A percentile compares a stretch with the other conserved stretches of the same genome.
Evolutionary conservation across 169 alveolate species (phyloP).

Genomic region (Plasmodium gallinaceum): DNA sequence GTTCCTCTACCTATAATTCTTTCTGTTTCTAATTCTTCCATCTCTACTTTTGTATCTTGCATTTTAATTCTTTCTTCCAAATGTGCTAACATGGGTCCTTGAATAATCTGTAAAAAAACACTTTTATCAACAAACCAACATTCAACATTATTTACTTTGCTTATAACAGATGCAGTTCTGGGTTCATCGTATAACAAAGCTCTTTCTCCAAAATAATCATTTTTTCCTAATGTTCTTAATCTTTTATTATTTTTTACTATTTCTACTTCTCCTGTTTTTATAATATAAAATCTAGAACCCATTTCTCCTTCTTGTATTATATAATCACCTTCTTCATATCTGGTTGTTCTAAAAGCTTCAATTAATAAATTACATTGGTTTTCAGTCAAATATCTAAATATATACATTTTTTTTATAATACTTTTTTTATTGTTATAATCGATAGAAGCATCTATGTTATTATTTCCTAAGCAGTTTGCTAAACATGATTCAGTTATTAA

Average conservation of each 20-base stretch:
- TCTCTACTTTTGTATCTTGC: slow-evolving; percentile 91
- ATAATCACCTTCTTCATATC: slow-evolving; percentile 90
- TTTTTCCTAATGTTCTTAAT: slow-evolving; percentile 91
- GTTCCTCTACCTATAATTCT: slow-evolving; percentile 92
- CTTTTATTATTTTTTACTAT: slow-evolving; percentile 86
- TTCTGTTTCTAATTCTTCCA: slow-evolving; percentile 88
- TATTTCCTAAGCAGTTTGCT: slow-evolving; percentile 86
- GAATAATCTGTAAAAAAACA: slow-evolving; percentile 86
- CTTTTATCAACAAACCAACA: slow-evolving; percentile 93
- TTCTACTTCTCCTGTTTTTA: slow-evolving; percentile 94
- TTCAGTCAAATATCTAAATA: slow-evolving; percentile 89
- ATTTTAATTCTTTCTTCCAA: slow-evolving; percentile 92
- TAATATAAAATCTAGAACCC: slow-evolving; percentile 93
- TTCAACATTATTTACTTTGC: slow-evolving; percentile 80
- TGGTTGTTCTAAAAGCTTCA: slow-evolving; percentile 87
- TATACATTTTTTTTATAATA: slow-evolving; percentile 87
- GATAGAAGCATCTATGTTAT: slow-evolving; percentile 87
- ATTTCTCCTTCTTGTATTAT: slow-evolving; percentile 93
- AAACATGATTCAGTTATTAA: slow-evolving; percentile 87
- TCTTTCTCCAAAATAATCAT: slow-evolving; percentile 97
- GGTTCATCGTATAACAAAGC: slow-evolving; percentile 94
- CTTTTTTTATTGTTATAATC: slow-evolving; percentile 88
- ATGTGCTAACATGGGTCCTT: slow-evolving; percentile 91
- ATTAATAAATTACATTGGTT: slow-evolving; percentile 88
- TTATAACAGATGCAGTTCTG: slow-evolving; percentile 93